Evolutionary conservation across 805 yeast species (phyloP), one percentile per base, ranked within the genome.

Genomic region (Hagleromyces aurorensis): DNA sequence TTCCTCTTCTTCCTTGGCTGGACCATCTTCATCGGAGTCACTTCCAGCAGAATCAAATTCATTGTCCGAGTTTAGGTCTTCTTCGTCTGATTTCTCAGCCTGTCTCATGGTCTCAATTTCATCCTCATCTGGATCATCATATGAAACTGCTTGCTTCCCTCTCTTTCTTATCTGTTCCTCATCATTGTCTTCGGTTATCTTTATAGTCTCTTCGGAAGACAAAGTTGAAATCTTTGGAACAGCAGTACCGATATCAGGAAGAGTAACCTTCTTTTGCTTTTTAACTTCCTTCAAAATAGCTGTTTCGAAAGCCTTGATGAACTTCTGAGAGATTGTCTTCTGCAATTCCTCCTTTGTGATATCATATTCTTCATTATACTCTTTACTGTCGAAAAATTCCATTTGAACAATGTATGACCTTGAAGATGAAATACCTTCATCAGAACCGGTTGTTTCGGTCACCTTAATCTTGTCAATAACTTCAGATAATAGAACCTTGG

Each of bases 71-170:
- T 55, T 64, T 6, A 53, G 52, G 46, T 66, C 71, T 31, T 72
- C 79, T 46, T 78, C 91, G 40, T 75, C 85, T 22, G 87, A 75
- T 46, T 78, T 72, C 56, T 80, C 89, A 29, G 82, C 94, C 48
- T 70, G 70, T 59, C 77, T 77, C 87, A 84, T 82, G 29, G 83
- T 82, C 55, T 85, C 96, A 37, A 83, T 65, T 52, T 87, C 96
- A 17, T 85, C 97, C 40, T 87, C 96, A 60, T 87, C 97, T 19
- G 96, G 95, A 10, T 75, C 94, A 41, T 87, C 97, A 46, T 85
- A 85, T 2, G 96, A 85, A 21, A 82, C 89, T 11, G 94, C 77
- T 61, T 87, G 94, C 46, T 85, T 84, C 21, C 76, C 66, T 43
- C 78, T 78, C 30, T 69, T 61, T 41, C 65, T 70, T 36, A 69